These are phyloP conservation scores for Ogataea pini DNA, from an alignment of 805 yeast genomes.

Conservation along the genomic window DNA sequence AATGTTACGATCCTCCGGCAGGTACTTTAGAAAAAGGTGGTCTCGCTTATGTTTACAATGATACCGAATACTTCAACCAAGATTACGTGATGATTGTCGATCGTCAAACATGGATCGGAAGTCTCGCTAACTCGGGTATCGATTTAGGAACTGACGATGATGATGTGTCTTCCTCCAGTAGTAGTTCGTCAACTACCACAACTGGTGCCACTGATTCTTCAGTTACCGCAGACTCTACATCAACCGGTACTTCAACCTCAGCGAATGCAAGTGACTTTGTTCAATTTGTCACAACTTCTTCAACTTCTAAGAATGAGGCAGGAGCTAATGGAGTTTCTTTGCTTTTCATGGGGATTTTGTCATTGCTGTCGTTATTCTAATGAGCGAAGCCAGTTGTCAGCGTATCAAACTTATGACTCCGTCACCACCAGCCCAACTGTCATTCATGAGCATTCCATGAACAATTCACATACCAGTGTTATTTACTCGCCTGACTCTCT, in stretches of 20 bases:
- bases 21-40: conserved; percentile 47
- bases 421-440: too few species aligned
- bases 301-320: not conserved
- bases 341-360: not conserved
- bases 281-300: not conserved
- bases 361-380: not conserved
- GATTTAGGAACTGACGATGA: conserved; percentile 47
- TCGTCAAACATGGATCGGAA: conserved; percentile 59
- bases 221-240: not conserved
- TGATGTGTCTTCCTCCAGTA: conserved; percentile 9
- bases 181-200: not conserved
- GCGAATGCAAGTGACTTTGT: not conserved
- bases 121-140: conserved; percentile 64
- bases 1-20: conserved; percentile 73
- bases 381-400: not conserved
- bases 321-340: not conserved
- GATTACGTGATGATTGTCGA: conserved; percentile 61
- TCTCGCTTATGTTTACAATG: conserved; percentile 55
- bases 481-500: too few species aligned
- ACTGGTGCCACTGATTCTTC: not conserved
- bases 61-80: conserved; percentile 46
- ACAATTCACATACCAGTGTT: too few species aligned
- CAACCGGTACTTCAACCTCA: not conserved
- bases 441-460: too few species aligned
- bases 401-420: too few species aligned